Evolutionary conservation across 306 rosid genomes (phyloP), one percentile per base, ranked within the genome.

Genomic region (Malus orientalis): DNA sequence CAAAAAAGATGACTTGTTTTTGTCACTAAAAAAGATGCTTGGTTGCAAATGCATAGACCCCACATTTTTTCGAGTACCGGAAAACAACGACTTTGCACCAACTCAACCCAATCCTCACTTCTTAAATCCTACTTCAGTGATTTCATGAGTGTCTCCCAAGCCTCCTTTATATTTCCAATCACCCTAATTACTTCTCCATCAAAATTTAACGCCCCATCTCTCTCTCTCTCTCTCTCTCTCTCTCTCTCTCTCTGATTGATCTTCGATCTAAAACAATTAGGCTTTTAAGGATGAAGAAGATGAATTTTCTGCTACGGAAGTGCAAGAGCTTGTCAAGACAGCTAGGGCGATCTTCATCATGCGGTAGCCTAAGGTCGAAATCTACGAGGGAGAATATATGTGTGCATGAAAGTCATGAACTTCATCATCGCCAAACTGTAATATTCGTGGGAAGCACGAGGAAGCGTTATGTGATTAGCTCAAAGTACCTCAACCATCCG

Each of bases 311-410:
- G 54, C 60, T 94, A 13, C 89, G 96, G 75, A 94, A 94, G 79
- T 94, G 97, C 95, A 94, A 89, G 87, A 94, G 92, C 66, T 74
- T 94, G 76, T 90, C 98, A 63, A 89, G 83, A 79, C 94, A 91
- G 30, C 80, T 92, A 54, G 88, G 88, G 68, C 89, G 97, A 83
- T 91, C 96, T 67, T 87, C 97, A 18, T 89, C 97, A 3, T 90
- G 88, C 12, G 86, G 85, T 30, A 94, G 91, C 76, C 44, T 89
- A 29, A 88, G 98, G 76, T 90, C 97, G 19, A 91, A 94, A 85
- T 91, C 98, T 30, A 77, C 74, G 0, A 86, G 85, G 22, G 91
- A 86, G 67, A 90, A 87, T 38, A 62, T 85, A 1, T 79, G 22
- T 6, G 40, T 47, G 59, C 82, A 81, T 36, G 82, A 76, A 11